A percentile compares a stretch with the other conserved stretches of the same genome.
Conservation (phyloP, 106 monocot species). For the Dendrobium catenatum region DNA sequence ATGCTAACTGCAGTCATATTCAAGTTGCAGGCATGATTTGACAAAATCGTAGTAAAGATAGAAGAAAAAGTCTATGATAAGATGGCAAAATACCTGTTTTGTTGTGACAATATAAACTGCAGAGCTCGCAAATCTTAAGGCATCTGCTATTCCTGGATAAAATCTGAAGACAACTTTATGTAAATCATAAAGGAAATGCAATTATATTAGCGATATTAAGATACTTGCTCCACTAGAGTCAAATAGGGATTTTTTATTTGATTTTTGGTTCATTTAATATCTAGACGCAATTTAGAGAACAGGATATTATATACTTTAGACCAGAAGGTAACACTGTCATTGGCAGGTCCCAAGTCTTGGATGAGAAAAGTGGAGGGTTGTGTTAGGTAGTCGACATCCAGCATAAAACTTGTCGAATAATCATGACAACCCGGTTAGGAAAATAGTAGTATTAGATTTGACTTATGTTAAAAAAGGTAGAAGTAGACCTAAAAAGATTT, state of each 20-base stretch:
- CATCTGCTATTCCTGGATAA: constrained; percentile 89
- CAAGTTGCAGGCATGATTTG: not conserved
- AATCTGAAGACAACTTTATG: constrained; percentile 45
- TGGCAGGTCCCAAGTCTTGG: too few species aligned
- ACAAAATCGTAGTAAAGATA: not conserved
- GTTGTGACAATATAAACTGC: constrained; percentile 87
- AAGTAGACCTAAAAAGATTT: too few species aligned
- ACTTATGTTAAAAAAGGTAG: too few species aligned
- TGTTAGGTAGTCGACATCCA: too few species aligned
- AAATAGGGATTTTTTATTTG: not conserved
- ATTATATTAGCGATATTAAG: not conserved
- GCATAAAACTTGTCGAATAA: too few species aligned
- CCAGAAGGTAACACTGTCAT: too few species aligned
- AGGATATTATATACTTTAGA: not conserved
- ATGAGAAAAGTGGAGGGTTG: too few species aligned
- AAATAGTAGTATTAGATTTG: too few species aligned
- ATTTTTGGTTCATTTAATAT: not conserved
- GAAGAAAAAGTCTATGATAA: not conserved
- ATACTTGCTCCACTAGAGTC: not conserved
- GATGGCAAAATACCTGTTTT: constrained; percentile 55
- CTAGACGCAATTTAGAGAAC: not conserved
- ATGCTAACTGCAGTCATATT: not conserved
- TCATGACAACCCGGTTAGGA: too few species aligned
- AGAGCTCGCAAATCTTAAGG: constrained; percentile 89
- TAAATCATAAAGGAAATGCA: not conserved